A percentile compares a stretch with the other conserved stretches of the same genome.
These are phyloP conservation scores for Celoporthe dispersa DNA, from an alignment of 2,329 filamentous ascomycete species.

Conservation along the genomic window DNA sequence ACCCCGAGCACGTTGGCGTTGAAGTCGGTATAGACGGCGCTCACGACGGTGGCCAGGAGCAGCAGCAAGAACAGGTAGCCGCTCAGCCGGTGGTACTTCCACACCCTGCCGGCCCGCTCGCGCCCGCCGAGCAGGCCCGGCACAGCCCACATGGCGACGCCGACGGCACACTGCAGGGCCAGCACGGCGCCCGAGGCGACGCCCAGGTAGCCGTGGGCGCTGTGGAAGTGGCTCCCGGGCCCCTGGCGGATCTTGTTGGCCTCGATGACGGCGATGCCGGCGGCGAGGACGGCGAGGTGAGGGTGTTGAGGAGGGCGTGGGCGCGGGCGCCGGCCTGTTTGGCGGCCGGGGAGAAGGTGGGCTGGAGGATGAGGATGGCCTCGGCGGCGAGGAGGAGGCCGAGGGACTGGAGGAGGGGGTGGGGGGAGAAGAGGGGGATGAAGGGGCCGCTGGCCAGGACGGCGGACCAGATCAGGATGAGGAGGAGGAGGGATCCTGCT, in stretches of 20 bases:
- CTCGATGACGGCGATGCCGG: constrained; percentile 74
- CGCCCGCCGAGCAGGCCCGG: constrained; percentile 74
- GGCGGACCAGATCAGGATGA: constrained; percentile 75
- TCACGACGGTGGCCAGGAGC: constrained; percentile 73
- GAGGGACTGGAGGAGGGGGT: constrained; percentile 73
- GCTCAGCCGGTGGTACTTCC: constrained; percentile 83
- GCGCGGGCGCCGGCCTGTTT: constrained; percentile 54
- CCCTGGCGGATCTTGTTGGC: constrained; percentile 72
- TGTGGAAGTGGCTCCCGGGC: constrained; percentile 74
- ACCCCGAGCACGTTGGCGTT: constrained; percentile 71
- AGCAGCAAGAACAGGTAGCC: constrained; percentile 75
- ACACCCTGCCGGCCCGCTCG: constrained; percentile 74
- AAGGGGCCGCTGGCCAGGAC: constrained; percentile 65
- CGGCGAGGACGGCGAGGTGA: constrained; percentile 66
- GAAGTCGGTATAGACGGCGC: constrained; percentile 78
- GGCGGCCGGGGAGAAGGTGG: constrained; percentile 76
- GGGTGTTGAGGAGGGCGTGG: constrained; percentile 70
- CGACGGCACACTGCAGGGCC: constrained; percentile 50
- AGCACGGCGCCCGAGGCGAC: constrained; percentile 66
- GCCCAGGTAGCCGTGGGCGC: constrained; percentile 82
- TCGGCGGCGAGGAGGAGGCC: constrained; percentile 78
- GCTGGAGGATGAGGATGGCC: constrained; percentile 84
- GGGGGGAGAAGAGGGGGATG: constrained; percentile 83
- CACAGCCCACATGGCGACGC: constrained; percentile 68
- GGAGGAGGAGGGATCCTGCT: constrained; percentile 74